A percentile compares a stretch with the other conserved stretches of the same genome.
Evolutionary conservation across 2,329 filamentous ascomycete species (phyloP).

Genomic region (Fusarium vanettenii): DNA sequence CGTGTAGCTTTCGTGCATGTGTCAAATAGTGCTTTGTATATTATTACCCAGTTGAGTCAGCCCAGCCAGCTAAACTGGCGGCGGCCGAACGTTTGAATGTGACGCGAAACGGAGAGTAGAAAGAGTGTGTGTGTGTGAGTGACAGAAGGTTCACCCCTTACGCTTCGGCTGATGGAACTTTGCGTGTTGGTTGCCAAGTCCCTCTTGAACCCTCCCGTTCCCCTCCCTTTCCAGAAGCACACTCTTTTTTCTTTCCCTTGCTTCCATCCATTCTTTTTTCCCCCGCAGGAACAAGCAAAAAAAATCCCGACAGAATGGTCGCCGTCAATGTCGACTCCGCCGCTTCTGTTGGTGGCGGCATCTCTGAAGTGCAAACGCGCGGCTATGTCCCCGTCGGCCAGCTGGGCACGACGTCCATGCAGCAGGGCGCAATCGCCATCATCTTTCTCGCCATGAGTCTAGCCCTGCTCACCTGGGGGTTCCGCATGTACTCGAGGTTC

Average conservation of each 20-base stretch:
- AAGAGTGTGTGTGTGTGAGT: background rate
- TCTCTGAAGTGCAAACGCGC: background rate
- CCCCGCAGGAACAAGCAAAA: background rate
- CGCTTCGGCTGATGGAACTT: background rate
- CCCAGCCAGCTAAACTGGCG: background rate
- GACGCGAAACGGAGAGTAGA: background rate
- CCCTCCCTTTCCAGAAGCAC: background rate
- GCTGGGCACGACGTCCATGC: constrained; percentile 21
- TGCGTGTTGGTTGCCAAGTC: background rate
- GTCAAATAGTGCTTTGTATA: background rate
- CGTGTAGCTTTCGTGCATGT: background rate
- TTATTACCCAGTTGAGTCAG: background rate
- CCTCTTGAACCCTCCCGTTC: background rate
- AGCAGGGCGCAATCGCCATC: constrained; percentile 34
- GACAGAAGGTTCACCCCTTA: background rate
- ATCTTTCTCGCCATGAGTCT: constrained; percentile 33
- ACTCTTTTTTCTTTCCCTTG: background rate
- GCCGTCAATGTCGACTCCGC: background rate
- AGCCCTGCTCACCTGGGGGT: constrained; percentile 19
- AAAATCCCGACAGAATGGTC: background rate
- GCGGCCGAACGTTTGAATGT: background rate
- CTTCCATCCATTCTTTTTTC: background rate
- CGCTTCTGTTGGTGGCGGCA: background rate
- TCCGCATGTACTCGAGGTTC: constrained; percentile 34
- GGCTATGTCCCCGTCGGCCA: background rate